Evolutionary conservation across 805 yeast species (phyloP), one percentile per base, ranked within the genome.

Genomic region (Nakazawaea siamensis): DNA sequence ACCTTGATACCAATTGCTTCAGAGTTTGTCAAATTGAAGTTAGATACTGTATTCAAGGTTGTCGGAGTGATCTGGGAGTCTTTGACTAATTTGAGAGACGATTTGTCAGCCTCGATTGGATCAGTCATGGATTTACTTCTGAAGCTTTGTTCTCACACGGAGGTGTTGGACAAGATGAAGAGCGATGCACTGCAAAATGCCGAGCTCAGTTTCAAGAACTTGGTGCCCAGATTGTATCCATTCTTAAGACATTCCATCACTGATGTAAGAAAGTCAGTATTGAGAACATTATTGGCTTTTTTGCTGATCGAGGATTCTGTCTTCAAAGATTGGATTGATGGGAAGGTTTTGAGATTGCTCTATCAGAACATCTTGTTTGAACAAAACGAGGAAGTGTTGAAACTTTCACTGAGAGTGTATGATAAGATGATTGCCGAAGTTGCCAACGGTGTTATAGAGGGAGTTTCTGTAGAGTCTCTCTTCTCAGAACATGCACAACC

Each of bases 101-200:
- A 92, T 55, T 65, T 92, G 32, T 83, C 95, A 10, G 94, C 97
- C 0, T 81, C 96, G 4, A 86, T 92, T 29, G 97, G 97, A 24
- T 82, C 94, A 2, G 92, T 92, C 2, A 88, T 92, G 96, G 96
- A 92, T 55, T 61, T 92, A 16, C 65, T 92, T 36, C 88, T 96
- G 2, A 84, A 81, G 46, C 64, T 92, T 33, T 92, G 97, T 53
- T 73, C 87, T 5, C 88, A 80, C 55, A 70, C 75, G 2, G 77
- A 77, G 49, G 95, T 88, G 5, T 61, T 88, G 26, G 78, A 75
- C 9, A 68, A 78, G 18, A 72, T 92, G 66, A 80, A 78, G 46
- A 60, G 64, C 16, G 73, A 74, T 41, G 82, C 92, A 3, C 41
- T 50, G 2, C 57, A 60, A 11, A 66, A 71, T 41, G 60, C 68